Percentiles rank a stretch among this genome's conserved stretches.
Evolutionary conservation across 1,284 basidiomycete species (phyloP).

Genomic region (Rhodotorula sp.): DNA sequence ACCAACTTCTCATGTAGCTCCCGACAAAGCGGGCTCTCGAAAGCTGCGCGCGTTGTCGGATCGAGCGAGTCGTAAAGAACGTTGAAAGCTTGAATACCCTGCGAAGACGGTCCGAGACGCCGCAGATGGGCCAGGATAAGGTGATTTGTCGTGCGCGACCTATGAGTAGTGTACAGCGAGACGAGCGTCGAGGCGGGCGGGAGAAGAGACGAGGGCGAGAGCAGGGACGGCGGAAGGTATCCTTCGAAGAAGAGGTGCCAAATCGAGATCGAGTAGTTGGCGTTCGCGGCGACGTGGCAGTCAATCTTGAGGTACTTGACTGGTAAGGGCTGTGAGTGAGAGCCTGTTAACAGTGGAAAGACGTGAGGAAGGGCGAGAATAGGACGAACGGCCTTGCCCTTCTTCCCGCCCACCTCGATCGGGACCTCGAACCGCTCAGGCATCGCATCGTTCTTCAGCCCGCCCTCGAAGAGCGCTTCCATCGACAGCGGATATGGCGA

Average conservation of each 20-base stretch:
- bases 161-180: constrained; percentile 23
- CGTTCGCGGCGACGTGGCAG: constrained; percentile 47
- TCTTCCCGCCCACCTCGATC: constrained; percentile 21
- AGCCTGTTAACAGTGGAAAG: not conserved
- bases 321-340: constrained; percentile 22
- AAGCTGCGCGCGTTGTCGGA: not conserved
- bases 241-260: constrained; percentile 44
- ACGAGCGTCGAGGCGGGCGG: not conserved
- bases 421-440: constrained; percentile 44
- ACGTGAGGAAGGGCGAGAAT: not conserved
- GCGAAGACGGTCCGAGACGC: constrained; percentile 25
- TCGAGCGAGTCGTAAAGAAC: constrained; percentile 36
- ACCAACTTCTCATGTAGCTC: constrained; percentile 47
- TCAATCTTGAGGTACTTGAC: constrained; percentile 48
- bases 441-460: constrained; percentile 46
- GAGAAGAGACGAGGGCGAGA: not conserved
- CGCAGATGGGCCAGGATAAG: constrained; percentile 50
- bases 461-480: constrained; percentile 44
- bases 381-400: not conserved
- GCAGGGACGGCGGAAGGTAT: not conserved
- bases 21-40: constrained; percentile 47
- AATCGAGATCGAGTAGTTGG: constrained; percentile 48
- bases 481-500: constrained; percentile 38
- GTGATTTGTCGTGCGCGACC: constrained; percentile 42
- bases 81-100: constrained; percentile 39